Conservation (phyloP, 1,139 yeast genomes). For the Diutina pseudorugosa region DNA sequence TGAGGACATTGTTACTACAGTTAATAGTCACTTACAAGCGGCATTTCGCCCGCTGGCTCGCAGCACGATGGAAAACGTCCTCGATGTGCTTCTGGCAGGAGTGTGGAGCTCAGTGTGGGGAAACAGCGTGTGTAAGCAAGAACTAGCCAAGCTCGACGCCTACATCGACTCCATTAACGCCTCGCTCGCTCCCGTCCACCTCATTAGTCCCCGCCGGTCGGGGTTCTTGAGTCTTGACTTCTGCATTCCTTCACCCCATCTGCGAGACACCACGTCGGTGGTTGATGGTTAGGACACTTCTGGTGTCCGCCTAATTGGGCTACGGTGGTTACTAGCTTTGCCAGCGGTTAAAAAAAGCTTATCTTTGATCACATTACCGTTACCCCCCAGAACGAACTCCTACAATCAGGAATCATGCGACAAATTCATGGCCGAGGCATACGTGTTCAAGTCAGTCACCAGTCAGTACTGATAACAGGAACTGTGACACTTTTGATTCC, state of each 20-base stretch:
- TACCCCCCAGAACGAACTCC: too few relatives aligned
- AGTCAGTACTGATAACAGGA: too few relatives aligned
- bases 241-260: background rate
- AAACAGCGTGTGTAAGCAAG: background rate
- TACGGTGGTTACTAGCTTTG: too few relatives aligned
- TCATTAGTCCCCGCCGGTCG: background rate
- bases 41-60: background rate
- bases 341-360: too few relatives aligned
- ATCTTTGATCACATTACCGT: too few relatives aligned
- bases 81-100: background rate
- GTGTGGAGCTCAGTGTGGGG: background rate
- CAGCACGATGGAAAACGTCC: background rate
- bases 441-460: too few relatives aligned
- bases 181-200: background rate
- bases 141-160: background rate
- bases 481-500: too few relatives aligned
- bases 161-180: background rate
- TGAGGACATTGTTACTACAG: background rate
- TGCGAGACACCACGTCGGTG: too few relatives aligned
- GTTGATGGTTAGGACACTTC: too few relatives aligned
- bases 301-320: too few relatives aligned
- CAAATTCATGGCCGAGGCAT: too few relatives aligned
- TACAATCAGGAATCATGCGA: too few relatives aligned
- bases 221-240: background rate
- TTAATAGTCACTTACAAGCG: background rate